Base-by-base conservation (phyloP, 2,329 filamentous ascomycete genomes). In the Paracorniculantispora psalliotae region DNA sequence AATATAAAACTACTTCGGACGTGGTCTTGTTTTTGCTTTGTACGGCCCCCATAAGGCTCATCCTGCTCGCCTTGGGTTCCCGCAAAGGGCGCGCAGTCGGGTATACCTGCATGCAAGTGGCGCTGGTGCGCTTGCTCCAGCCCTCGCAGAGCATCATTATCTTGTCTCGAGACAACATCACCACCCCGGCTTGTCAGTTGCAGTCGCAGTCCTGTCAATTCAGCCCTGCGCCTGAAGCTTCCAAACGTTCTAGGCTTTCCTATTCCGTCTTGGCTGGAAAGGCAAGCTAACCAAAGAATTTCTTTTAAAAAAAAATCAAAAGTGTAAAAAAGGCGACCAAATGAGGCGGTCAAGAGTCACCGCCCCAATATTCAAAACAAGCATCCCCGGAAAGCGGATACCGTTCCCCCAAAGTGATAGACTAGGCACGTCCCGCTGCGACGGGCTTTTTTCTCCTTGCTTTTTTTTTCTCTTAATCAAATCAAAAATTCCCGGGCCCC, bases 271-370 rank as follows among this genome's bases (percentile, higher is more conserved):
- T 3, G 3, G n/a, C 35, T 19, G 4, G 48, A 19, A 37, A 9
- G 48, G n/a, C n/a, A n/a, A n/a, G n/a, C n/a, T n/a, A n/a, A n/a
- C n/a, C n/a, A n/a, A n/a, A n/a, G n/a, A n/a, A n/a, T n/a, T n/a
- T n/a, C n/a, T n/a, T n/a, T n/a, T n/a, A n/a, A n/a, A n/a, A n/a
- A n/a, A n/a, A n/a, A n/a, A n/a, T n/a, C n/a, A 13, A 19, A 51
- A 51, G 13, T 51, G 48, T n/a, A 51, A 25, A 51, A 17, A 25
- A 15, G 12, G 30, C 7, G 17, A 8, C 13, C 17, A 26, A 43
- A 30, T 21, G 35, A 57, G 53, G 54, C 46, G 54, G 54, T 49
- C 54, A 57, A 57, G 33, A 39, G 54, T 50, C 54, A 57, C 54
- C 54, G 54, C 54, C 35, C 44, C 41, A 30, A 54, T 10, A 26